Base-by-base conservation (phyloP, 2,329 filamentous ascomycete species). In the Diaporthe humulicola region DNA sequence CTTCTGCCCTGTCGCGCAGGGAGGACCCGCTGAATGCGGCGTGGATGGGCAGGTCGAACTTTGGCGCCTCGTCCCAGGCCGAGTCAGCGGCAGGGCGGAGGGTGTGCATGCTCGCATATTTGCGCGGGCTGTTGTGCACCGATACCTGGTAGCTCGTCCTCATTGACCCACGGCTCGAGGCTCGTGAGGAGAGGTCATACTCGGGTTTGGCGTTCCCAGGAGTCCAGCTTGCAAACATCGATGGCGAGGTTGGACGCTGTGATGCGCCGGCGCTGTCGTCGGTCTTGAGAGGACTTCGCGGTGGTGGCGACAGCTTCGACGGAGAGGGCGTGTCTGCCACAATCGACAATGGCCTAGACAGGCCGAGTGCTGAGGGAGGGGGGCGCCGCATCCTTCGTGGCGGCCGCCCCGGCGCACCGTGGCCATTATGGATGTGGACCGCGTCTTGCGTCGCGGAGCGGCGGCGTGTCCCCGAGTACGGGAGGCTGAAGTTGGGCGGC, bases 251-350 rank as follows among this genome's bases (percentile, higher is more conserved):
- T 10, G 78, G 78, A 4, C 73, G 52, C 45, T 76, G 61, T 19
- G 76, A 56, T 60, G 64, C n/a, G 69, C 73, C 17, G 14, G 52
- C 3, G 56, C 40, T 61, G 60, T 70, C 75, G 15, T 70, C 61
- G n/a, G 60, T 70, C 19, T 70, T 60, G 45, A 75, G 56, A 61
- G 57, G 67, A 19, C 28, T 74, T 38, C 45, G 50, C 57, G 64
- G 56, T 5, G 73, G 38, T 19, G 50, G 36, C 22, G 76, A 73
- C 25, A 79, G 77, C 9, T 78, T 76, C 19, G 77, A 74, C 1
- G 88, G 87, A 0, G 89, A 89, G 0, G 88, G 88, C 60, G 89
- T 86, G 74, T 91, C 89, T 70, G 87, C 81, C 3, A 91, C 88
- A 61, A 89, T 86, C 1, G 89, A 91, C 14, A 91, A 81, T 2